Conservation (phyloP, 306 rosid genomes). For the Benincasa hispida region DNA sequence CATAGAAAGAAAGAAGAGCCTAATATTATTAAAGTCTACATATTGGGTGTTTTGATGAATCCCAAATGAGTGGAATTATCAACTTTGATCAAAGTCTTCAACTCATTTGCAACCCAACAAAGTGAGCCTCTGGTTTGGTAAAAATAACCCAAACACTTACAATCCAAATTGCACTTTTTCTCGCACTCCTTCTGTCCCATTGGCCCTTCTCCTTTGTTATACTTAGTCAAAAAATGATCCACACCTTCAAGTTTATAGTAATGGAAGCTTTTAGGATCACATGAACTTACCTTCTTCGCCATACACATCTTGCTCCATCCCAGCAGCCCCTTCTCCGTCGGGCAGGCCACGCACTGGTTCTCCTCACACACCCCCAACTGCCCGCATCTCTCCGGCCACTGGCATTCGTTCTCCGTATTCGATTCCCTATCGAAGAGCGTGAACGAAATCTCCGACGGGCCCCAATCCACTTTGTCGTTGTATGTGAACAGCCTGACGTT, state of each 20-base stretch:
- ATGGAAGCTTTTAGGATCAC: conserved; percentile 26
- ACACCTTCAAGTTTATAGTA: conserved; percentile 52
- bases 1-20: background rate
- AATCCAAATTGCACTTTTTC: conserved; percentile 33
- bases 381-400: conserved; percentile 42
- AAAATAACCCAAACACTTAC: conserved; percentile 56
- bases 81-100: conserved; percentile 39
- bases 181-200: conserved; percentile 29
- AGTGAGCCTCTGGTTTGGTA: conserved; percentile 28
- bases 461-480: conserved; percentile 19
- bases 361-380: conserved; percentile 51
- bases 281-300: conserved; percentile 23
- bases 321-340: conserved; percentile 29
- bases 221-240: conserved; percentile 47
- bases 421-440: conserved; percentile 38
- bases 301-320: conserved; percentile 50
- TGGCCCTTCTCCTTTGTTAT: conserved; percentile 21
- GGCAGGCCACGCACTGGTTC: conserved; percentile 58
- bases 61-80: conserved; percentile 39
- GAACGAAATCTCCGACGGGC: conserved; percentile 48
- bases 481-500: conserved; percentile 47
- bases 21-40: background rate
- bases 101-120: conserved; percentile 59
- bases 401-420: conserved; percentile 32
- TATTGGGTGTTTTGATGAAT: conserved; percentile 38